phyloP scores from a whole-genome alignment of 345 rosid species.

The Populus nigra region DNA sequence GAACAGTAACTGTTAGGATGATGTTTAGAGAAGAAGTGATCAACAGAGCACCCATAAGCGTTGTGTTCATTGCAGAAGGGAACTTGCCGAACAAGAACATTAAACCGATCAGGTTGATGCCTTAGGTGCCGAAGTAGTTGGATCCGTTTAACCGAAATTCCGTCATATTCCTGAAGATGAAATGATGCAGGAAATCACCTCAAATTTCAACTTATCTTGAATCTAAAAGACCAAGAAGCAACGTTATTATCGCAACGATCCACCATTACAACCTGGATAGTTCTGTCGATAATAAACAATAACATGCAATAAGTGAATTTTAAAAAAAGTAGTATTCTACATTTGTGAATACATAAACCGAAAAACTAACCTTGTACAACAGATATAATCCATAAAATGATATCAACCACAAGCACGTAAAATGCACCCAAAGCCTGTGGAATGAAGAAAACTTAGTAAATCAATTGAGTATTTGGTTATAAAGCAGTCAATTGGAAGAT shows the following conservation, averaged over 20 bases:
- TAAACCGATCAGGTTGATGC: slow-evolving; percentile 71
- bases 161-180: slow-evolving; percentile 71
- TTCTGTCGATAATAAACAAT: not conserved
- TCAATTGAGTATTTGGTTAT: not conserved
- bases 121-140: slow-evolving; percentile 48
- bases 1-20: slow-evolving; percentile 62
- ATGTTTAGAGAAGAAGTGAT: slow-evolving; percentile 76
- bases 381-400: slow-evolving; percentile 68
- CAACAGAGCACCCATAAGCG: slow-evolving; percentile 58
- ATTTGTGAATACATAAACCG: not conserved
- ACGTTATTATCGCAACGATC: not conserved
- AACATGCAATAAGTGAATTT: no score
- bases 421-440: slow-evolving; percentile 90
- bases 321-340: no score
- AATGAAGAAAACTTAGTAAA: slow-evolving; percentile 1
- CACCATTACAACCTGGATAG: slow-evolving; percentile 5
- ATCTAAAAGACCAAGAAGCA: slow-evolving; percentile 16
- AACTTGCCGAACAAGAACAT: slow-evolving; percentile 69
- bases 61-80: slow-evolving; percentile 63
- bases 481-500: no score
- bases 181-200: slow-evolving; percentile 32
- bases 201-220: slow-evolving; percentile 19
- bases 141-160: slow-evolving; percentile 57
- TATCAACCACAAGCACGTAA: slow-evolving; percentile 73
- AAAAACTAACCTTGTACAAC: slow-evolving; percentile 54